Base-by-base conservation (phyloP, 1,139 yeast species). In the Magnusiomyces starmeri region DNA sequence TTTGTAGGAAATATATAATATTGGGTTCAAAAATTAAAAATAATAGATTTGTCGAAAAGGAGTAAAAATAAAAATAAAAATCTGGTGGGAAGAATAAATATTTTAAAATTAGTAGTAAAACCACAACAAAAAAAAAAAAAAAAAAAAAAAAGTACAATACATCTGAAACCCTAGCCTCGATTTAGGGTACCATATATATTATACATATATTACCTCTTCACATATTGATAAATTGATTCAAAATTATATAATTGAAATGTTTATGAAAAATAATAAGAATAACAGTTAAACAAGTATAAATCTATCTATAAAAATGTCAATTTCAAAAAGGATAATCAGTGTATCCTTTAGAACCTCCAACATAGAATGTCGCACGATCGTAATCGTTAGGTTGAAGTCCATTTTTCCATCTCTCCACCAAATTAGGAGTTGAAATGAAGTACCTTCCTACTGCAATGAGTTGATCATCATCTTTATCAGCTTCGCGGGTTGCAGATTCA, bases 401-500 rank as follows among this genome's bases (percentile, higher is more conserved):
- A 8, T 48, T 37, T 32, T 48, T 42, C 22, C 26, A 18, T 32
- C 50, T 29, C 18, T 29, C 27, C 22, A 43, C 46, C 37, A 48
- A 42, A 29, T 48, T 46, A 7, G 50, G 50, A 27, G 26, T 48
- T 10, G 46, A 32, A 24, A 48, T 48, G 20, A 48, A 48, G n/a
- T 18, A 14, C 25, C 34, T 48, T 4, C 50, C 50, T 27, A 48
- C 25, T 12, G 45, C 79, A 48, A 75, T 65, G 49, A 75, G 54
- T 1, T 77, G 71, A 51, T 71, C 64, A 47, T 70, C 68, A 52
- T 73, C 65, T 26, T 57, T 56, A 26, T 65, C 59, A 24, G 69
- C 67, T 25, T 52, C 51, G 20, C 59, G 55, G 18, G 55, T 50
- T 9, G 63, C 60, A 12, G 62, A 57, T 39, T 65, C 65, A 10